phyloP scores from a whole-genome alignment of 768 basidiomycete genomes.

The Tephrocybe sp. region DNA sequence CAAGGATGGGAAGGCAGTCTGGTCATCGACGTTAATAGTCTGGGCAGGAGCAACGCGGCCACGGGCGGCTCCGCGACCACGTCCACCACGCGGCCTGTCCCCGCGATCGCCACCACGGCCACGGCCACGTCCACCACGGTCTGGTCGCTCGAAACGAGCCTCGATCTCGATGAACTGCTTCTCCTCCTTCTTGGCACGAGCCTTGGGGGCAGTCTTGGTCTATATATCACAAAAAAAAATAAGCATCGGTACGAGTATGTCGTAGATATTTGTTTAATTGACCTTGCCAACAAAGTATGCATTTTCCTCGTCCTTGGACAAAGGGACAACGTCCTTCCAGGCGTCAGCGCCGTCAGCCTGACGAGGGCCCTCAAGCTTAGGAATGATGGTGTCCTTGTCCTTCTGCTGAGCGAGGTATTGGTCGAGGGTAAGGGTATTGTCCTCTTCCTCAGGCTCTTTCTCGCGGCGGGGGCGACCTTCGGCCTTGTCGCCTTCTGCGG shows the following conservation, averaged over 20 bases:
- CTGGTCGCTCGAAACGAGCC: constrained; percentile 80
- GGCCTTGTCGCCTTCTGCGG: constrained; percentile 39
- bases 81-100: constrained; percentile 26
- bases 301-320: constrained; percentile 71
- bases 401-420: constrained; percentile 86
- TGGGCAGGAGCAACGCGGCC: constrained; percentile 38
- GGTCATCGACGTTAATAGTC: constrained; percentile 73
- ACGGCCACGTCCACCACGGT: constrained; percentile 60
- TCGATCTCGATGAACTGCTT: constrained; percentile 94
- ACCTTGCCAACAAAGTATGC: constrained; percentile 93
- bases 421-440: constrained; percentile 91
- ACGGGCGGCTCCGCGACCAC: constrained; percentile 42
- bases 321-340: constrained; percentile 69
- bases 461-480: constrained; percentile 45
- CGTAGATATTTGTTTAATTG: constrained; percentile 14
- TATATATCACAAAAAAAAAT: constrained; percentile 25
- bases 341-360: constrained; percentile 75
- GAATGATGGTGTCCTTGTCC: constrained; percentile 57
- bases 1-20: constrained; percentile 88
- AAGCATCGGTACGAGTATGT: neutral
- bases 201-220: constrained; percentile 65
- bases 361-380: constrained; percentile 75
- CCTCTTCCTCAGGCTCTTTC: constrained; percentile 78
- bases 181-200: constrained; percentile 78
- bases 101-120: constrained; percentile 43